Percentiles rank a stretch among this genome's conserved stretches.
Conservation (phyloP, 1,284 basidiomycete genomes). For the Cutaneotrichosporon cyanovorans region DNA sequence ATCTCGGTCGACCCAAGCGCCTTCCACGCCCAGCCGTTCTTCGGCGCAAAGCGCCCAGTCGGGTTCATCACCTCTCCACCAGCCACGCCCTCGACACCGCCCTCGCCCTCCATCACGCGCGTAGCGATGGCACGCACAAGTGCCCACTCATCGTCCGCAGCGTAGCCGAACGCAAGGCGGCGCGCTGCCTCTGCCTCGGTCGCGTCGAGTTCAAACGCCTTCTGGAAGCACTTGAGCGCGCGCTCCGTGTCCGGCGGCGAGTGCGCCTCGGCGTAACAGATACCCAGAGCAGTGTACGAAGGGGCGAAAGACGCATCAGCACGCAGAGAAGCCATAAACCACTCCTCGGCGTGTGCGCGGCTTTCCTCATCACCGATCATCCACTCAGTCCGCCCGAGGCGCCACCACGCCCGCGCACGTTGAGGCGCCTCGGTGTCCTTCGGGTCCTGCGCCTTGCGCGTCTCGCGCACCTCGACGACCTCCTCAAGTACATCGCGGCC, state of each 20-base stretch:
- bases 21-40: slow-evolving; percentile 97
- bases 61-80: slow-evolving; percentile 50
- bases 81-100: slow-evolving; percentile 60
- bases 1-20: slow-evolving; percentile 88
- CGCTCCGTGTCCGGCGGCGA: slow-evolving; percentile 71
- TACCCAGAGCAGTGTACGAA: slow-evolving; percentile 85
- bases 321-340: slow-evolving; percentile 78
- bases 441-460: slow-evolving; percentile 50
- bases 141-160: slow-evolving; percentile 91
- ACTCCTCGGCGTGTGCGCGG: slow-evolving; percentile 61
- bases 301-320: slow-evolving; percentile 71
- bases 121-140: slow-evolving; percentile 87
- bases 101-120: slow-evolving; percentile 86
- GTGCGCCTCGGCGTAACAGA: slow-evolving; percentile 71
- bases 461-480: slow-evolving; percentile 56
- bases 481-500: slow-evolving; percentile 56
- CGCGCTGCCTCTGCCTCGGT: slow-evolving; percentile 78
- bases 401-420: slow-evolving; percentile 73
- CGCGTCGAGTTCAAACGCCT: slow-evolving; percentile 93
- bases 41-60: slow-evolving; percentile 54
- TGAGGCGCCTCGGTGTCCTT: slow-evolving; percentile 46
- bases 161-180: slow-evolving; percentile 78
- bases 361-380: slow-evolving; percentile 51
- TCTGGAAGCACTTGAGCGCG: slow-evolving; percentile 94
- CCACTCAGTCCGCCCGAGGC: slow-evolving; percentile 73